Percentiles rank a stretch among this genome's conserved stretches.
phyloP scores from a whole-genome alignment of 2,329 filamentous ascomycete species.

The Cryphonectria radicalis region DNA sequence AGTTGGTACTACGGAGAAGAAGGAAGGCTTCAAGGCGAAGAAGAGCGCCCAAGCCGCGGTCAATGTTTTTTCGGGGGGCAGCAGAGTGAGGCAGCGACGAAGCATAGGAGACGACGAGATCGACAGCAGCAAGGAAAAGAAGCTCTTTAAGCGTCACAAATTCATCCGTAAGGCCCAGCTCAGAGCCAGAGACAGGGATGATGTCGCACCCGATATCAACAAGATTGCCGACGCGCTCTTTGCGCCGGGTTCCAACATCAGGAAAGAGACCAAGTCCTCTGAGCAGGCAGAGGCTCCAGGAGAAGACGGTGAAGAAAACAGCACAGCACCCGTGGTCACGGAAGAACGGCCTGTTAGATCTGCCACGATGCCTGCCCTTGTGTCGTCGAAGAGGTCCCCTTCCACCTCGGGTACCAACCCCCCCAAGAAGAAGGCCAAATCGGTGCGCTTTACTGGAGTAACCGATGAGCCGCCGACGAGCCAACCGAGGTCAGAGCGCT shows the following conservation, averaged over 20 bases:
- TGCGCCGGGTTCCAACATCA: conserved; percentile 13
- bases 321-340: neutral
- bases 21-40: conserved; percentile 31
- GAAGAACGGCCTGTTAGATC: conserved; percentile 8
- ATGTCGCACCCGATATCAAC: conserved; percentile 44
- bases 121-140: conserved; percentile 47
- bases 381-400: conserved; percentile 16
- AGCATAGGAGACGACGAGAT: conserved; percentile 45
- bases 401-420: conserved; percentile 5
- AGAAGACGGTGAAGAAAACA: neutral
- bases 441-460: conserved; percentile 42
- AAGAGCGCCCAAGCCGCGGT: conserved; percentile 36
- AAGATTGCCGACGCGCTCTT: conserved; percentile 34
- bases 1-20: conserved; percentile 15
- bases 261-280: conserved; percentile 32
- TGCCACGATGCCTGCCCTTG: neutral
- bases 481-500: conserved; percentile 5
- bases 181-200: conserved; percentile 48
- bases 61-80: conserved; percentile 56
- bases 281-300: conserved; percentile 5
- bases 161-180: conserved; percentile 47
- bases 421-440: conserved; percentile 41
- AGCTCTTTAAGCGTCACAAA: conserved; percentile 45
- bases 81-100: conserved; percentile 40
- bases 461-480: conserved; percentile 17